phyloP scores from a whole-genome alignment of 2,329 filamentous ascomycete species.

The Trichoderma polysporum region DNA sequence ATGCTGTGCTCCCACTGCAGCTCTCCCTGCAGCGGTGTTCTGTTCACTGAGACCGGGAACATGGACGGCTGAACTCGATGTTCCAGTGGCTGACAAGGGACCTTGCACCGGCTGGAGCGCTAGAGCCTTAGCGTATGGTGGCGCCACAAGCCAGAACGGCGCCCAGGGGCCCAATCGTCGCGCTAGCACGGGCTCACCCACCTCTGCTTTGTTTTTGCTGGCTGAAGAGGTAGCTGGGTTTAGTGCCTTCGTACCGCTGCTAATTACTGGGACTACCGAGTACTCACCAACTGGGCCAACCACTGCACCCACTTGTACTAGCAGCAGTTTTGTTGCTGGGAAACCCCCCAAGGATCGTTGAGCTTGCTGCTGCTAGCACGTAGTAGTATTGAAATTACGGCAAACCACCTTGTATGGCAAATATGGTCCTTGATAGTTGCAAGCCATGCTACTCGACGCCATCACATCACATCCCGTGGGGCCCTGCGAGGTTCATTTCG shows the following conservation, averaged over 20 bases:
- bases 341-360: constrained; percentile 4
- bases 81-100: constrained; percentile 12
- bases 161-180: constrained; percentile 16
- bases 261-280: neutral
- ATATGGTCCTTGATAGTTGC: neutral
- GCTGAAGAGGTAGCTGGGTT: constrained; percentile 13
- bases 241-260: neutral
- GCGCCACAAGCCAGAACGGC: constrained; percentile 14
- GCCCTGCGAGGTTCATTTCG: neutral
- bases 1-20: constrained; percentile 3
- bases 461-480: constrained; percentile 1
- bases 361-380: neutral
- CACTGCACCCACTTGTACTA: neutral
- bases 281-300: neutral
- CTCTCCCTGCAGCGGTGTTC: constrained; percentile 1
- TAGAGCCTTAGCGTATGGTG: constrained; percentile 3
- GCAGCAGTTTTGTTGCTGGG: constrained; percentile 6
- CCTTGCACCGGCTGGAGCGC: neutral
- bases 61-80: neutral
- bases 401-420: neutral
- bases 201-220: neutral
- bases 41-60: neutral
- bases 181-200: constrained; percentile 5
- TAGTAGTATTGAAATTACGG: neutral
- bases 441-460: neutral